These are phyloP conservation scores for Umbelopsis sp. DNA, from an alignment of 192 early-diverging fungal species.

Conservation along the genomic window DNA sequence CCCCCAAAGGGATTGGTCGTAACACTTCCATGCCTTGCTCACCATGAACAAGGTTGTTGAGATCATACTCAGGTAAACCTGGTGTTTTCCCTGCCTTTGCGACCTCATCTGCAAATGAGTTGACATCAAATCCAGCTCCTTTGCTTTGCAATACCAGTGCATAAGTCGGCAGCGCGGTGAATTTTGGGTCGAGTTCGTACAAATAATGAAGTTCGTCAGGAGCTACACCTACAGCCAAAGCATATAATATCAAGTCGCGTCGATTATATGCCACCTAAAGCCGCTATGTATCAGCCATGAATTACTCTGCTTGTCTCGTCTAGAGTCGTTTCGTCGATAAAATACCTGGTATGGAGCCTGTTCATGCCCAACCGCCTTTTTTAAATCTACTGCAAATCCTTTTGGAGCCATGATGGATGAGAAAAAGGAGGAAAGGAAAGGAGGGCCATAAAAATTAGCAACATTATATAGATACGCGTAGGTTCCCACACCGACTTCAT, in stretches of 20 bases:
- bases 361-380: conserved; percentile 60
- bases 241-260: conserved; percentile 76
- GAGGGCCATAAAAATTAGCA: neutral
- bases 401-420: conserved; percentile 20
- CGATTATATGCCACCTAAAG: conserved; percentile 58
- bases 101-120: conserved; percentile 50
- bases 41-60: conserved; percentile 75
- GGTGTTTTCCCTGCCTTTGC: conserved; percentile 42
- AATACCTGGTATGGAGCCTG: conserved; percentile 43
- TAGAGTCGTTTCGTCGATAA: no score
- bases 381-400: conserved; percentile 49
- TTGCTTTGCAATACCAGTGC: conserved; percentile 68
- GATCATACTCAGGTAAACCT: conserved; percentile 66
- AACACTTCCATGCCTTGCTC: conserved; percentile 70
- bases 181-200: conserved; percentile 69
- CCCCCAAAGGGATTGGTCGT: conserved; percentile 57
- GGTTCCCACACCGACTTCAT: conserved; percentile 7
- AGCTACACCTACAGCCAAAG: conserved; percentile 64
- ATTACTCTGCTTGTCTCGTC: neutral
- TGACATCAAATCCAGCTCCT: conserved; percentile 55
- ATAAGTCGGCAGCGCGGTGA: conserved; percentile 74
- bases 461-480: neutral
- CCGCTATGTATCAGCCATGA: neutral
- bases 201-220: conserved; percentile 63
- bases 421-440: neutral